Evolutionary conservation across 2,329 filamentous ascomycete species (phyloP).

Genomic region (Talaromyces sp.): DNA sequence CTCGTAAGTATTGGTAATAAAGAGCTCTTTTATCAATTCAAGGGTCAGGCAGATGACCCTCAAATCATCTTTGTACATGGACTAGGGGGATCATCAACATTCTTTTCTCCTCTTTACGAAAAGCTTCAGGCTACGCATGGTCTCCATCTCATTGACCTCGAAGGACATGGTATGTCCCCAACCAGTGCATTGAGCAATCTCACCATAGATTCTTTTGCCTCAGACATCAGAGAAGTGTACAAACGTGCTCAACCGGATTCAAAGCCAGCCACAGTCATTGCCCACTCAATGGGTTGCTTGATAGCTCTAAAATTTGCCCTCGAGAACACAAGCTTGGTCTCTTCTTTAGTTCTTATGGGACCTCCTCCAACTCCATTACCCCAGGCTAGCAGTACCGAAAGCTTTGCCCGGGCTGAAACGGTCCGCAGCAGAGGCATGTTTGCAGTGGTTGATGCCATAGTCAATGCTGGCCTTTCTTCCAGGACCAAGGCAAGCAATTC

Average conservation of each 20-base stretch:
- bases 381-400: slow-evolving; percentile 29
- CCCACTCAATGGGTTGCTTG: slow-evolving; percentile 53
- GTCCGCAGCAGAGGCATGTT: slow-evolving; percentile 48
- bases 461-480: slow-evolving; percentile 36
- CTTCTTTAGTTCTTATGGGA: slow-evolving; percentile 48
- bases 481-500: slow-evolving; percentile 39
- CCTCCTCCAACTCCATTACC: slow-evolving; percentile 49
- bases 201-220: slow-evolving; percentile 44
- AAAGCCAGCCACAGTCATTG: slow-evolving; percentile 43
- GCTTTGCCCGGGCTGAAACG: slow-evolving; percentile 36
- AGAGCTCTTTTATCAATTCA: slow-evolving; percentile 40
- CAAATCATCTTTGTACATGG: slow-evolving; percentile 55
- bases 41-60: slow-evolving; percentile 25
- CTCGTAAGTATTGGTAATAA: slow-evolving; percentile 41
- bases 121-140: slow-evolving; percentile 30
- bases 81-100: slow-evolving; percentile 48
- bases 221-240: slow-evolving; percentile 44
- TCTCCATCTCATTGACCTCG: slow-evolving; percentile 52
- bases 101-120: slow-evolving; percentile 47
- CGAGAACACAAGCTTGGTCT: slow-evolving; percentile 40
- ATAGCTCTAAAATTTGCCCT: slow-evolving; percentile 46
- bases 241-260: slow-evolving; percentile 24
- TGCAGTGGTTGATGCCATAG: slow-evolving; percentile 41
- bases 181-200: slow-evolving; percentile 46
- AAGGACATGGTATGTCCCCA: slow-evolving; percentile 56